A percentile compares a stretch with the other conserved stretches of the same genome.
Conservation (phyloP, 257 asterid species). For the Plantago elongata region DNA sequence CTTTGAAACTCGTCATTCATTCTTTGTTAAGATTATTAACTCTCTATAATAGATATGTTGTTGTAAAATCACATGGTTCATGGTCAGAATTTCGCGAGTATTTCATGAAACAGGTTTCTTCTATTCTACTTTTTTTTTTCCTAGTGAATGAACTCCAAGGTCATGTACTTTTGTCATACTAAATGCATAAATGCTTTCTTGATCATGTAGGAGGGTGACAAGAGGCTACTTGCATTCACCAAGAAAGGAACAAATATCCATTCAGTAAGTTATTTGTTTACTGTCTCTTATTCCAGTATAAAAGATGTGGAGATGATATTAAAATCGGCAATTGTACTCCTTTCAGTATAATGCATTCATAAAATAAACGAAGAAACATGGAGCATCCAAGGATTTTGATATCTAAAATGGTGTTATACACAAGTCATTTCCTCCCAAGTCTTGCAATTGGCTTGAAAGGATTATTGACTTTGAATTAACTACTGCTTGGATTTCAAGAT, state of each 20-base stretch:
- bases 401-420: no score
- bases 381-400: no score
- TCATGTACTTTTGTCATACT: conserved; percentile 11
- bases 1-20: background rate
- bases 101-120: conserved; percentile 66
- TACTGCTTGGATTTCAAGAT: no score
- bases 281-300: background rate
- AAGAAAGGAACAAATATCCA: conserved; percentile 71
- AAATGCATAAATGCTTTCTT: conserved; percentile 18
- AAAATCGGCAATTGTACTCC: no score
- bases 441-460: no score
- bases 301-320: no score
- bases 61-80: conserved; percentile 77
- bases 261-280: conserved; percentile 52
- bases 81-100: conserved; percentile 86
- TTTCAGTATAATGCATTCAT: no score
- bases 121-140: conserved; percentile 6
- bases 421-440: no score
- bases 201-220: conserved; percentile 62
- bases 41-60: conserved; percentile 59
- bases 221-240: conserved; percentile 89
- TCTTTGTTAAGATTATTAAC: conserved; percentile 34
- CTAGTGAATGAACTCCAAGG: background rate
- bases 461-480: no score
- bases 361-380: no score